Base-by-base conservation (phyloP, 1,139 yeast species). In the Hyphopichia fennica region DNA sequence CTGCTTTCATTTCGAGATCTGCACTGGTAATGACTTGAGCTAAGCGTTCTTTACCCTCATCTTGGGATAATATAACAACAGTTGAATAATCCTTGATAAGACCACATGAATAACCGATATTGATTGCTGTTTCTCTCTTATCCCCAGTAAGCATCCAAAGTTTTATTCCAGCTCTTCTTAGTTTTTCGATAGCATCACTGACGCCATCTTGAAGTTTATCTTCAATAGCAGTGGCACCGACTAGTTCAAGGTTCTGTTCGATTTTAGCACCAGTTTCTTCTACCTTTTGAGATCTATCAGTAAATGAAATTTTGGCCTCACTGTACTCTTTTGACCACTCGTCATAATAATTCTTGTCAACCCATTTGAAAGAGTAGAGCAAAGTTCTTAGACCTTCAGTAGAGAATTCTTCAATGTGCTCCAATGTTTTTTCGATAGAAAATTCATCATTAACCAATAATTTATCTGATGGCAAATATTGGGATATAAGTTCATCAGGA, bases 141-240 rank as follows among this genome's bases (percentile, higher is more conserved):
- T 93, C 99, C 41, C 99, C 99, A 0, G 99, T 93, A 45, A 93
- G 72, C 97, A 93, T 93, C 99, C 99, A 93, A 72, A 95, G 67
- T 57, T 85, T 88, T 44, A 93, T 90, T 4, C 96, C 96, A 0
- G 99, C 99, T 47, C 96, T 75, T 53, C 96, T 79, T 33, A 95
- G 75, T 57, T 89, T 90, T 45, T 90, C 97, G 48, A 93, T 91
- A 0, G 98, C 81, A 45, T 90, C 96, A 20, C 97, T 86, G 1
- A 95, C 99, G 11, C 99, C 99, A 35, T 85, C 87, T 63, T 95
- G 99, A 37, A 95, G 72, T 58, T 93, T 95, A 58, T 95, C 99
- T 61, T 95, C 99, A 49, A 95, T 93, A 0, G 98, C 99, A 2
- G 98, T 90, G 2, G 96, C 97, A 8, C 99, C 99, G 13, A 85